Evolutionary conservation across 257 asterid genomes (phyloP).

Genomic region (Solanum lignicaule): DNA sequence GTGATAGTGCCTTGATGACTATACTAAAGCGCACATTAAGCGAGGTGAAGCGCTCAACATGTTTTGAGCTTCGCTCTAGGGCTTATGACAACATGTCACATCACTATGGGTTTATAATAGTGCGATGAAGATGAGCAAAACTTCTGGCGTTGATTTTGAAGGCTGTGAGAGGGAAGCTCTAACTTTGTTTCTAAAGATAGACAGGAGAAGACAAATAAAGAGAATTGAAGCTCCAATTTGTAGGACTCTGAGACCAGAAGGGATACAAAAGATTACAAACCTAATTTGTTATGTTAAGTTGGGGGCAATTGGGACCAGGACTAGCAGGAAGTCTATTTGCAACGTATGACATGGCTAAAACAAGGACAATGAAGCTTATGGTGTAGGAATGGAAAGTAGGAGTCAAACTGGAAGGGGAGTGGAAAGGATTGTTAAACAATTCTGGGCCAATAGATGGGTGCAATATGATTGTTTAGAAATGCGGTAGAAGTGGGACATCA

Average conservation of each 20-base stretch:
- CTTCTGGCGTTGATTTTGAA: not conserved
- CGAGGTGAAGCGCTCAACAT: not conserved
- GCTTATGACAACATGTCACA: not conserved
- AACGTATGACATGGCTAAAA: not conserved
- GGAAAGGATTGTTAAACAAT: not conserved
- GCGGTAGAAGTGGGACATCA: not conserved
- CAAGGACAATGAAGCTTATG: not conserved
- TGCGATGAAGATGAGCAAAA: not conserved
- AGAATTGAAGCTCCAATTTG: not conserved
- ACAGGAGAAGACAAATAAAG: not conserved
- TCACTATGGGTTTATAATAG: not conserved
- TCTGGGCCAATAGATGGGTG: not conserved
- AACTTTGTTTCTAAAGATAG: not conserved
- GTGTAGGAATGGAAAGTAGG: not conserved
- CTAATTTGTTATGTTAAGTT: not conserved
- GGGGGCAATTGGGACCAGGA: not conserved
- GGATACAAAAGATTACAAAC: not conserved
- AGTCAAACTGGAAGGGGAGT: not conserved
- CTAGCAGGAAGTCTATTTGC: not conserved
- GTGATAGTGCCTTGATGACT: not conserved
- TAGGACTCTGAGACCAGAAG: not conserved
- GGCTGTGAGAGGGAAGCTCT: not conserved
- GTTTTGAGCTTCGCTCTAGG: not conserved
- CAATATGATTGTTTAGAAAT: not conserved
- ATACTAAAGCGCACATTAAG: not conserved